Evolutionary conservation across 306 rosid species (phyloP), one percentile per base, ranked within the genome.

Genomic region (Dryas octopetala): DNA sequence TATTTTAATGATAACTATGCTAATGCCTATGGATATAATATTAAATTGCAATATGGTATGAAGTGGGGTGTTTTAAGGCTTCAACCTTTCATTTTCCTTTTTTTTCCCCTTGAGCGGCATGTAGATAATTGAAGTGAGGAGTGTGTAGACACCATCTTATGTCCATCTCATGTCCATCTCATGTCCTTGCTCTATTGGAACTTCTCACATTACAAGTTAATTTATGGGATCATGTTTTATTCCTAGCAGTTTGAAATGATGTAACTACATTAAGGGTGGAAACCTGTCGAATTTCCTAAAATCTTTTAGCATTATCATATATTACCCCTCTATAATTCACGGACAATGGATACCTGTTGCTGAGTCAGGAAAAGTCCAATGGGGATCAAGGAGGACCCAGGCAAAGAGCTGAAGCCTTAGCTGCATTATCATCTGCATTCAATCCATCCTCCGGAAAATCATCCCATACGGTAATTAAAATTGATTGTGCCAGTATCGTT

Each of bases 381-480:
- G 91, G 89, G 61, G 81, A 67, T 66, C 87, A 85, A 60, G 89
- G 91, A 60, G 91, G 91, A 50, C 83, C 89, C 60, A 87, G 86
- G 41, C 91, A 87, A 68, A 85, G 91, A 68, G 91, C 91, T 80
- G 82, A 84, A 48, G 91, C 91, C 65, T 78, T 87, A 78, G 89
- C 91, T 65, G 89, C 91, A 54, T 76, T 87, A 76, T 75, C 85
- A 64, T 85, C 89, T 78, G 91, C 91, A 49, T 87, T 87, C 65
- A 83, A 83, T 71, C 85, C 91, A 65, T 84, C 86, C 49, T 66
- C 85, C 0, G 89, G 82, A 69, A 83, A 76, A 78, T 78, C 87
- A 43, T 41, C 87, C 74, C 62, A 58, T 41, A 44, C 67, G 91
- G 91, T 87, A 87, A 79, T 63, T 57, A 53, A 15, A 68, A 5